Evolutionary conservation across 208 protist species (phyloP).

Genomic region (Crithidia sp.): DNA sequence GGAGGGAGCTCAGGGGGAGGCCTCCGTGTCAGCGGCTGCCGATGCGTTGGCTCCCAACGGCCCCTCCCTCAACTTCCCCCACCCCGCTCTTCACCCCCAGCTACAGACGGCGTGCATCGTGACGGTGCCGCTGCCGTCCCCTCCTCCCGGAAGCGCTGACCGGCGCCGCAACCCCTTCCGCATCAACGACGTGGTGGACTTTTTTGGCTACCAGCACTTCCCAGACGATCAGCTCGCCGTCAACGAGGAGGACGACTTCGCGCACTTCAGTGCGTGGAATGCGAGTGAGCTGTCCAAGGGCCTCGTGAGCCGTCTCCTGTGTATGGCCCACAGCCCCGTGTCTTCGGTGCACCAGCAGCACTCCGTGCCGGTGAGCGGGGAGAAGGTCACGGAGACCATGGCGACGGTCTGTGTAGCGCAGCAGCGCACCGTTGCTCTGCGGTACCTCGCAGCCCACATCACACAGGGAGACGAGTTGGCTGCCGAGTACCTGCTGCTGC

Average conservation of each 20-base stretch:
- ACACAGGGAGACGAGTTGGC: slow-evolving; percentile 64
- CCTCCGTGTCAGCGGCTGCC: neutral
- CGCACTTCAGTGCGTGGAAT: slow-evolving; percentile 61
- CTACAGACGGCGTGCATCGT: slow-evolving; percentile 38
- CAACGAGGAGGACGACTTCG: slow-evolving; percentile 47
- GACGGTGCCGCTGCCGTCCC: slow-evolving; percentile 26
- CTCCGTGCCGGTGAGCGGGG: no score
- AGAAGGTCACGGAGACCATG: neutral
- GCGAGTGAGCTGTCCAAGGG: slow-evolving; percentile 44
- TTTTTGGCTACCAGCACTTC: slow-evolving; percentile 71
- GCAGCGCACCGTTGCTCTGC: neutral
- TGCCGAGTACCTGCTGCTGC: slow-evolving; percentile 77
- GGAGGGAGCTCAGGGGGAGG: no score
- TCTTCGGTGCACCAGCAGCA: neutral
- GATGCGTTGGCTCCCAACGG: neutral
- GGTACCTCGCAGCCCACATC: slow-evolving; percentile 37
- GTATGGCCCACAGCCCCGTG: slow-evolving; percentile 28
- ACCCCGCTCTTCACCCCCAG: slow-evolving; percentile 15
- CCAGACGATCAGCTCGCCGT: slow-evolving; percentile 32
- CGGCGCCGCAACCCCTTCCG: slow-evolving; percentile 29
- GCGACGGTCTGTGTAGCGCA: slow-evolving; percentile 1
- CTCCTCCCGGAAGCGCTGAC: neutral
- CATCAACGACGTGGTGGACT: slow-evolving; percentile 76
- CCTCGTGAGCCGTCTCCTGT: slow-evolving; percentile 60
- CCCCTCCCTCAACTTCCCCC: slow-evolving; percentile 35